Conservation (phyloP, 148 eudicot genomes). For the Silene uniflora region DNA sequence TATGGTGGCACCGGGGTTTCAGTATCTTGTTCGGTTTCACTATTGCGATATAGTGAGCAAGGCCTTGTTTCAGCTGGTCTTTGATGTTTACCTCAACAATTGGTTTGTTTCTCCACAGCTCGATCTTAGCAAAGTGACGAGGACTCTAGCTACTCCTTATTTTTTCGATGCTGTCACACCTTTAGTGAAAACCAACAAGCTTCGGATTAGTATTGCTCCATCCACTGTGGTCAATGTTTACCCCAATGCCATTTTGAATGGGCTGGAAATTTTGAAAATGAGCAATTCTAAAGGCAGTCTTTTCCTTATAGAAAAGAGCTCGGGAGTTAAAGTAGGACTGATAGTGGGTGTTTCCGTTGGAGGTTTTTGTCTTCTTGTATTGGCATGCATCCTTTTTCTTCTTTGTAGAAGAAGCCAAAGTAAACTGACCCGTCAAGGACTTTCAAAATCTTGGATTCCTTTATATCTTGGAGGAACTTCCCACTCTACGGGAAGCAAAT, state of each 20-base stretch:
- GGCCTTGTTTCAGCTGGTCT: constrained; percentile 43
- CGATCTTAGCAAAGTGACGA: constrained; percentile 38
- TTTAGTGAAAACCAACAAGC: constrained; percentile 19
- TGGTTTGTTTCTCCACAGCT: constrained; percentile 43
- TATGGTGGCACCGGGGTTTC: constrained; percentile 60
- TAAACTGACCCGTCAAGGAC: constrained; percentile 33
- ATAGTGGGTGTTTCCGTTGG: constrained; percentile 57
- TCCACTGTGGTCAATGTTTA: constrained; percentile 32
- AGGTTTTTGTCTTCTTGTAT: constrained; percentile 33
- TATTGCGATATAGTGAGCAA: constrained; percentile 78
- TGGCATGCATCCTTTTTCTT: constrained; percentile 39
- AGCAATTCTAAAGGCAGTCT: constrained; percentile 67
- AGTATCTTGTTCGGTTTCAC: constrained; percentile 79
- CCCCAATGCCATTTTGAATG: constrained; percentile 81
- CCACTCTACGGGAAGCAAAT: constrained; percentile 63
- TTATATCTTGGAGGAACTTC: constrained; percentile 57
- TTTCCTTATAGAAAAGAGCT: constrained; percentile 28
- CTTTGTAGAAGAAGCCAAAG: constrained; percentile 36
- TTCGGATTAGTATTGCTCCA: constrained; percentile 70
- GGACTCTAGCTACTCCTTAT: constrained; percentile 49
- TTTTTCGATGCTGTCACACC: constrained; percentile 63
- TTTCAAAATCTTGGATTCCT: constrained; percentile 75
- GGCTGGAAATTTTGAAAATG: constrained; percentile 85
- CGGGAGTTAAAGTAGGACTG: constrained; percentile 43
- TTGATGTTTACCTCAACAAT: constrained; percentile 57